Conservation (phyloP, 148 eudicot genomes). For the Cornus controversa region DNA sequence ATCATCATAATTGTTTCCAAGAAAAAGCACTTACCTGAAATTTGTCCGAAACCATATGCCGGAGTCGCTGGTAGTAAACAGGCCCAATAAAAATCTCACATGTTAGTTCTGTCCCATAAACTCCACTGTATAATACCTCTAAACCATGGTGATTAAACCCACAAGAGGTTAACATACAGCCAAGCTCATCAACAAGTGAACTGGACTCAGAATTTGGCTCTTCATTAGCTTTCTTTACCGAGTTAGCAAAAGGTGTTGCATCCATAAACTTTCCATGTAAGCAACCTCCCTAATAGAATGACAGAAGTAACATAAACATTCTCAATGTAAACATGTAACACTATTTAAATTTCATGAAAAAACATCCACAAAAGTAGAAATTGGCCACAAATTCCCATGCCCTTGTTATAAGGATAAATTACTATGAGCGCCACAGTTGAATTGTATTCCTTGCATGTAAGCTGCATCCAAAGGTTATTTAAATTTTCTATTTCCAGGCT, state of each 20-base stretch:
- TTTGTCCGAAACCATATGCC: constrained; percentile 98
- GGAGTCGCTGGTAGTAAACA: constrained; percentile 87
- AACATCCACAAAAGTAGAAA: too few species aligned
- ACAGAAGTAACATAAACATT: not conserved
- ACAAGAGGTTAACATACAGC: constrained; percentile 52
- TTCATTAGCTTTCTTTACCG: constrained; percentile 34
- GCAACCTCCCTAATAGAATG: constrained; percentile 67
- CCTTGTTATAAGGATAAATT: too few species aligned
- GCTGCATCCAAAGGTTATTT: too few species aligned
- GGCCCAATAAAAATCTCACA: constrained; percentile 97
- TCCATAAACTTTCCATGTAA: constrained; percentile 78
- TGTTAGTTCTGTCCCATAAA: constrained; percentile 78
- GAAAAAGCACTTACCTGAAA: constrained; percentile 57
- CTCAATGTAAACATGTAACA: too few species aligned
- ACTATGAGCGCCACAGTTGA: too few species aligned
- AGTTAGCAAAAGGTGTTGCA: constrained; percentile 71
- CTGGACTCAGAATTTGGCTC: constrained; percentile 37
- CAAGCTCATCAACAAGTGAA: constrained; percentile 77
- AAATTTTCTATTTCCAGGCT: too few species aligned
- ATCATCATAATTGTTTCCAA: not conserved
- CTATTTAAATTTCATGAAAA: too few species aligned
- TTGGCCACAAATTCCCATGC: too few species aligned
- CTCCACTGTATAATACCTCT: constrained; percentile 86
- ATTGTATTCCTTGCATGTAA: too few species aligned
- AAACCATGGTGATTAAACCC: constrained; percentile 80